Evolutionary conservation across 2,329 filamentous ascomycete species (phyloP).

Genomic region (Claviceps digitariae): DNA sequence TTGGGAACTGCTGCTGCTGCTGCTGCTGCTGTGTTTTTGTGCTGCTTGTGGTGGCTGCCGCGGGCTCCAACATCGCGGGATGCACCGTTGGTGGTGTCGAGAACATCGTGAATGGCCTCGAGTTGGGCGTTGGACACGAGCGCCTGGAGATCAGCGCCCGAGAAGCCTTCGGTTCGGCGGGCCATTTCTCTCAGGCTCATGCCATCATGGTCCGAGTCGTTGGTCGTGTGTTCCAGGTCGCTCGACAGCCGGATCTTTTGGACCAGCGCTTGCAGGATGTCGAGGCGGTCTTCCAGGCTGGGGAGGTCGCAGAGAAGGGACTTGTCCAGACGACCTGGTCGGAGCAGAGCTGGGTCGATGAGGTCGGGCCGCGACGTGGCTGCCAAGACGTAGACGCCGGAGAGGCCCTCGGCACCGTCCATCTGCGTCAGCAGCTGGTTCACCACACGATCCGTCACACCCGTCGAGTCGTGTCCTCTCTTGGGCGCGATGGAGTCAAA

Average conservation of each 20-base stretch:
- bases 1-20: slow-evolving; percentile 23
- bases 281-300: slow-evolving; percentile 61
- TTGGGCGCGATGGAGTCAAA: slow-evolving; percentile 98
- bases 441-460: slow-evolving; percentile 96
- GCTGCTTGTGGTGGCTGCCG: slow-evolving; percentile 18
- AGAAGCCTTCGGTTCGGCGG: slow-evolving; percentile 71
- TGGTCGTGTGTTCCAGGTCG: slow-evolving; percentile 32
- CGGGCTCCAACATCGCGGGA: slow-evolving; percentile 12
- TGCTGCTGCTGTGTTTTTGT: slow-evolving; percentile 5
- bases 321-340: slow-evolving; percentile 88
- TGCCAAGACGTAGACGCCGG: slow-evolving; percentile 89
- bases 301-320: slow-evolving; percentile 86
- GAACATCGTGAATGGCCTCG: slow-evolving; percentile 88
- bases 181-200: slow-evolving; percentile 63
- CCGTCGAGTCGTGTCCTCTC: slow-evolving; percentile 89
- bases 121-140: slow-evolving; percentile 93
- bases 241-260: slow-evolving; percentile 63
- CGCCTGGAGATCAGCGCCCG: slow-evolving; percentile 86
- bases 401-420: slow-evolving; percentile 92
- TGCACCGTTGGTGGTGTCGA: slow-evolving; percentile 44
- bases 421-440: slow-evolving; percentile 98
- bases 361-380: slow-evolving; percentile 88
- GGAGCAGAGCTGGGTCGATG: slow-evolving; percentile 84
- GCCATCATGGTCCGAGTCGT: slow-evolving; percentile 36
- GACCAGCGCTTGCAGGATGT: slow-evolving; percentile 78